Conservation (phyloP, 1,284 basidiomycete genomes). For the Rhodotorula sp. region DNA sequence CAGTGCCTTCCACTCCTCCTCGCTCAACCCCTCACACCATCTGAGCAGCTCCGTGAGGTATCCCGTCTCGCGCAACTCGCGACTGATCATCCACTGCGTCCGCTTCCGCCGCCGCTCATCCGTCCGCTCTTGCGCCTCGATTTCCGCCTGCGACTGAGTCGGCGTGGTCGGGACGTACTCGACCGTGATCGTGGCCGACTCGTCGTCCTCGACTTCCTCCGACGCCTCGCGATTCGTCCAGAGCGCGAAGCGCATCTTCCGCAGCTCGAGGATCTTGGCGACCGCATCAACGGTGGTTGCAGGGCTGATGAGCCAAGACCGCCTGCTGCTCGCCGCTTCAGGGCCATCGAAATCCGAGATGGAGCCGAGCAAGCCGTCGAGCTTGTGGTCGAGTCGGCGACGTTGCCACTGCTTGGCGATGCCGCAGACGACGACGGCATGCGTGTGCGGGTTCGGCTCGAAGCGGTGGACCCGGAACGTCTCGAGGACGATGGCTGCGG, state of each 20-base stretch:
- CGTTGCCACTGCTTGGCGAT: constrained; percentile 33
- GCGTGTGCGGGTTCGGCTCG: constrained; percentile 29
- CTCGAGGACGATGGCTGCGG: constrained; percentile 31
- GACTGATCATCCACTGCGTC: constrained; percentile 13
- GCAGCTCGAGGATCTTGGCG: constrained; percentile 17
- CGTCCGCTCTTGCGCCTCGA: neutral
- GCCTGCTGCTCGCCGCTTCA: neutral
- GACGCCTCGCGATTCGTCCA: constrained; percentile 3
- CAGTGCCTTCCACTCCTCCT: constrained; percentile 4
- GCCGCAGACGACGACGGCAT: constrained; percentile 33
- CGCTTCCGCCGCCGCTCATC: neutral
- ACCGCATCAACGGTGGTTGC: too few species aligned
- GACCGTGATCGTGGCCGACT: neutral
- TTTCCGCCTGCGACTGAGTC: too few species aligned
- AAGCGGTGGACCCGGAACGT: constrained; percentile 31
- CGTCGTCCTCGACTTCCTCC: neutral
- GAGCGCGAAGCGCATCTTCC: constrained; percentile 22
- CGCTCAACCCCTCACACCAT: constrained; percentile 10
- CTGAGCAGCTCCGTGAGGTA: constrained; percentile 28
- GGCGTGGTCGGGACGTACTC: too few species aligned
- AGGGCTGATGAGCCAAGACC: constrained; percentile 11
- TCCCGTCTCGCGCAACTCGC: constrained; percentile 28
- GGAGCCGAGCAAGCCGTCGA: neutral
- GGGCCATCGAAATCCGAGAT: constrained; percentile 3
- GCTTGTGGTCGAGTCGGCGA: constrained; percentile 7